A percentile compares a stretch with the other conserved stretches of the same genome.
phyloP scores from a whole-genome alignment of 352 stramenopile genomes.

The Globisporangium emineosum region DNA sequence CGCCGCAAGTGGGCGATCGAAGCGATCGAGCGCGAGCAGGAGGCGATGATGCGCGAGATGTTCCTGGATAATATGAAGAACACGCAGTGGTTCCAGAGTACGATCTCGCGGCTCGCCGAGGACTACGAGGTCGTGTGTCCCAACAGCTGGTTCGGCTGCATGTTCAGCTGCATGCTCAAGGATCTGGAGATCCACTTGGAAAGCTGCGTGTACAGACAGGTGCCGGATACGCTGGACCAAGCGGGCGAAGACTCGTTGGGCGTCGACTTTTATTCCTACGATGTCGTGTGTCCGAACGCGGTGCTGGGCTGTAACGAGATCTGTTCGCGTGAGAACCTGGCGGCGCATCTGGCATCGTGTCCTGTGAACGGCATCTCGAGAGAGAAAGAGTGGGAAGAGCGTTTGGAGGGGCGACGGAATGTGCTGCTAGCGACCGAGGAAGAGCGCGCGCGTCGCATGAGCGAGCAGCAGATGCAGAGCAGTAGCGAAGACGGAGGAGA shows the following conservation, averaged over 20 bases:
- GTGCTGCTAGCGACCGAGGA: conserved; percentile 75
- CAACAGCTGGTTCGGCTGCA: conserved; percentile 87
- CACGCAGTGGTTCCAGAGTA: conserved; percentile 86
- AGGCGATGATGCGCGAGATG: conserved; percentile 77
- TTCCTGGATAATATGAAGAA: conserved; percentile 89
- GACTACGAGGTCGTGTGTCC: conserved; percentile 87
- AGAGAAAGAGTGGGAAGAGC: conserved; percentile 78
- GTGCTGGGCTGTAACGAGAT: conserved; percentile 80
- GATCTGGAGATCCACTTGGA: conserved; percentile 70
- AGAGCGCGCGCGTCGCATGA: conserved; percentile 65
- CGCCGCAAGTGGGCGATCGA: conserved; percentile 71
- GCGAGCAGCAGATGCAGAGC: conserved; percentile 32
- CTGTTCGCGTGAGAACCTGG: conserved; percentile 68
- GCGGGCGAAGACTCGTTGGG: conserved; percentile 43
- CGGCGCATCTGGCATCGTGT: conserved; percentile 58
- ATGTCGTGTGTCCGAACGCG: conserved; percentile 82
- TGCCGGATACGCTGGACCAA: conserved; percentile 70
- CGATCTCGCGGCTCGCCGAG: conserved; percentile 70
- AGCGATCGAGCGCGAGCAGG: conserved; percentile 80
- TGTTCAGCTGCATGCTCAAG: conserved; percentile 80
- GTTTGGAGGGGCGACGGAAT: conserved; percentile 54
- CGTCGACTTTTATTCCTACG: conserved; percentile 78
- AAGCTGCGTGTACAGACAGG: conserved; percentile 67
- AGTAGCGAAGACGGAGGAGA: conserved; percentile 25
- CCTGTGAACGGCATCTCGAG: conserved; percentile 65